Percentiles rank a stretch among this genome's conserved stretches.
phyloP scores from a whole-genome alignment of 345 rosid species.

The Pistacia atlantica region DNA sequence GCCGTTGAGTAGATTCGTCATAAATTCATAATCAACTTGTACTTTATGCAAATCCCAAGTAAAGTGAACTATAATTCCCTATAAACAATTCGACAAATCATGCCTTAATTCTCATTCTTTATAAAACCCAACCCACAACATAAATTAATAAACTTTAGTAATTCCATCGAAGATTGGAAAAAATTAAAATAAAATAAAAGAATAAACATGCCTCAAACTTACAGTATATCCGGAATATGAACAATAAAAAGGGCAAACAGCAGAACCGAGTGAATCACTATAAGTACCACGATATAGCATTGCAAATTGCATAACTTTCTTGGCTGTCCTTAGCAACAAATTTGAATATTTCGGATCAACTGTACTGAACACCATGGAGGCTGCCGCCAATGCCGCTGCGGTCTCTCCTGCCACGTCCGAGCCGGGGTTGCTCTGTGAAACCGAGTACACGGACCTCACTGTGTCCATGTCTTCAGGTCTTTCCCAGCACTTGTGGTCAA shows the following conservation, averaged over 20 bases:
- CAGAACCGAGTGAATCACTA: conserved; percentile 79
- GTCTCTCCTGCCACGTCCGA: conserved; percentile 92
- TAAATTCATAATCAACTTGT: too few relatives aligned
- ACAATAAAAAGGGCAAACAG: conserved; percentile 87
- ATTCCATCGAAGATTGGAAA: too few relatives aligned
- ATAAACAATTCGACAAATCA: too few relatives aligned
- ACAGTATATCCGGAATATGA: conserved; percentile 91
- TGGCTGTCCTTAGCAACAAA: conserved; percentile 61
- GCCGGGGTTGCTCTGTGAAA: conserved; percentile 80
- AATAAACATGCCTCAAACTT: neutral
- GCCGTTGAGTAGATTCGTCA: too few relatives aligned
- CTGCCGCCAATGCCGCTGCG: conserved; percentile 86
- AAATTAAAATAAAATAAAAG: too few relatives aligned
- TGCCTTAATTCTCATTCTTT: too few relatives aligned
- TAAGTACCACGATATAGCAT: conserved; percentile 76
- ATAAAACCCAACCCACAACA: too few relatives aligned
- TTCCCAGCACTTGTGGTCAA: conserved; percentile 94
- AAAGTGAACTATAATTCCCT: too few relatives aligned
- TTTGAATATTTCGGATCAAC: conserved; percentile 54
- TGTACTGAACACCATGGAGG: conserved; percentile 85
- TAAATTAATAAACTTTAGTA: too few relatives aligned
- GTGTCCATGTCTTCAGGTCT: conserved; percentile 98
- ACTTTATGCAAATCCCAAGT: too few relatives aligned
- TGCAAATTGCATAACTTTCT: conserved; percentile 72
- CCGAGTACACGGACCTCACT: conserved; percentile 60